Percentiles rank a stretch among this genome's conserved stretches.
Conservation (phyloP, 2,329 filamentous ascomycete species). For the Dissoconium aciculare region DNA sequence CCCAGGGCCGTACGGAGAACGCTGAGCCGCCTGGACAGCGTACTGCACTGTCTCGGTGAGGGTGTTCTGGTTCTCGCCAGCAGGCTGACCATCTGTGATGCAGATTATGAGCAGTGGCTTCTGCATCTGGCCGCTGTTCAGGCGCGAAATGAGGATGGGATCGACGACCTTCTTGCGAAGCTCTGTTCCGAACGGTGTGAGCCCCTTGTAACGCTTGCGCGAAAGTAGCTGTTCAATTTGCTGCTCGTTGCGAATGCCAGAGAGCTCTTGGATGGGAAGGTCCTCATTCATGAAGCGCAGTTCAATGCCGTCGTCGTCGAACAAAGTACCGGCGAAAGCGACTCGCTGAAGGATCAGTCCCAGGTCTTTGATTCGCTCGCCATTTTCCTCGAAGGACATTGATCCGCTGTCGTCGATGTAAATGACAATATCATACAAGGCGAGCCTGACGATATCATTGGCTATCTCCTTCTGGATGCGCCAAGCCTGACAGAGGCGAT, state of each 20-base stretch:
- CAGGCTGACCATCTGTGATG: conserved; percentile 52
- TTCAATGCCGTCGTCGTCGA: conserved; percentile 53
- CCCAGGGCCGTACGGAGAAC: conserved; percentile 37
- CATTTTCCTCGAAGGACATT: conserved; percentile 53
- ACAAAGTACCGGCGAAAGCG: conserved; percentile 50
- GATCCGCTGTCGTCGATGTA: conserved; percentile 57
- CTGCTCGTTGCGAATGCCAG: conserved; percentile 41
- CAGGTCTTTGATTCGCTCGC: conserved; percentile 51
- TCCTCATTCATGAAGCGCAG: conserved; percentile 56
- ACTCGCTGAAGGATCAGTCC: conserved; percentile 49
- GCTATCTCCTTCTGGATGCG: conserved; percentile 44
- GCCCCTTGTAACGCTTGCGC: conserved; percentile 47
- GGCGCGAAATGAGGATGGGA: conserved; percentile 41
- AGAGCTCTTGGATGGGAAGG: conserved; percentile 31
- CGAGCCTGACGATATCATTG: conserved; percentile 47
- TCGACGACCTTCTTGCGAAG: conserved; percentile 50
- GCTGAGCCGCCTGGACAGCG: conserved; percentile 37
- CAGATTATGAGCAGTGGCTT: conserved; percentile 53
- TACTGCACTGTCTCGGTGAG: conserved; percentile 44
- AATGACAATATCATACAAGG: conserved; percentile 46
- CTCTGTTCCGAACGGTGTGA: conserved; percentile 52
- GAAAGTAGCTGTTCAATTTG: conserved; percentile 45
- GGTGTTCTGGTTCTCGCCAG: conserved; percentile 43
- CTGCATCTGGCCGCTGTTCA: conserved; percentile 37
- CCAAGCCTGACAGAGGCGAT: conserved; percentile 42